phyloP scores from a whole-genome alignment of 2,329 filamentous ascomycete species.

The Fusarium anguioides region DNA sequence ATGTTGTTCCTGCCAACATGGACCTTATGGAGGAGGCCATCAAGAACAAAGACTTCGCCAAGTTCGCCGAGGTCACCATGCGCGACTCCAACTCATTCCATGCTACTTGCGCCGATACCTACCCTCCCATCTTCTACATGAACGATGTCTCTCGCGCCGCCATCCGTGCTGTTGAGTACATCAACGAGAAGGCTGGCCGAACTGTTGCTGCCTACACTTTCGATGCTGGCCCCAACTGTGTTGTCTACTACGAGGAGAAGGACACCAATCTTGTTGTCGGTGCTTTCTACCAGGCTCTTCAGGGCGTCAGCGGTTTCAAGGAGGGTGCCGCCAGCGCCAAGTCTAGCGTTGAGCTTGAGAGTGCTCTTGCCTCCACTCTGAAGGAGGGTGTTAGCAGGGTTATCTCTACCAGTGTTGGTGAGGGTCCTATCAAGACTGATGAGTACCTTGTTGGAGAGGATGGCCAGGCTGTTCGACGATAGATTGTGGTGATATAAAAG shows the following conservation, averaged over 20 bases:
- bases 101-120: conserved; percentile 92
- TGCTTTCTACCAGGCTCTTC: conserved; percentile 76
- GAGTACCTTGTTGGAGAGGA: conserved; percentile 78
- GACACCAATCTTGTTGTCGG: conserved; percentile 79
- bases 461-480: conserved; percentile 61
- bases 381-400: conserved; percentile 86
- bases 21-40: conserved; percentile 85
- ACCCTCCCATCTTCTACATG: conserved; percentile 98
- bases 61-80: conserved; percentile 93
- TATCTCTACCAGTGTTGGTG: conserved; percentile 91
- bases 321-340: conserved; percentile 64
- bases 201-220: conserved; percentile 95
- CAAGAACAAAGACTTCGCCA: conserved; percentile 79
- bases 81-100: conserved; percentile 98
- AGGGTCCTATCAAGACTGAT: conserved; percentile 84
- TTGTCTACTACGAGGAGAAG: conserved; percentile 92
- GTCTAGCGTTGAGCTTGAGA: conserved; percentile 69
- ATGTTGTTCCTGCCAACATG: conserved; percentile 88
- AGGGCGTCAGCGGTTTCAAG: conserved; percentile 77
- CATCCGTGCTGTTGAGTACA: conserved; percentile 86
- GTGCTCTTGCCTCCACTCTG: conserved; percentile 72
- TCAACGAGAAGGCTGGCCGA: conserved; percentile 83
- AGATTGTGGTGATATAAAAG: conserved; percentile 3
- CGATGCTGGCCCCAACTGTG: conserved; percentile 95
- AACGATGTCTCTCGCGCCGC: conserved; percentile 92